Evolutionary conservation across 2,329 filamentous ascomycete genomes (phyloP).

Genomic region (Cucurbitaria berberidis): DNA sequence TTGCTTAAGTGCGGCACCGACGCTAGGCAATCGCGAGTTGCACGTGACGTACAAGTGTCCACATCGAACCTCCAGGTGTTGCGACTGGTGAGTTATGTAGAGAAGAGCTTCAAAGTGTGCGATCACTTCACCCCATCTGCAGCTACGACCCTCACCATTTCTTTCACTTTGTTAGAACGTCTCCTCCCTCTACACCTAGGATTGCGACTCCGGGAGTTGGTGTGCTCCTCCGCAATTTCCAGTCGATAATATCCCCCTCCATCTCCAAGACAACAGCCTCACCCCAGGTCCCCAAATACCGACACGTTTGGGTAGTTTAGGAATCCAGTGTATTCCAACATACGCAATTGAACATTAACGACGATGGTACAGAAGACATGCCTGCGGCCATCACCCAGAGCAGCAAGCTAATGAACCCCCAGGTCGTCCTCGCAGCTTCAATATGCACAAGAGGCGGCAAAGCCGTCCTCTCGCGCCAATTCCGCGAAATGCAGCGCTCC

Average conservation of each 20-base stretch:
- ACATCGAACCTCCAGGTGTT: slow-evolving; percentile 33
- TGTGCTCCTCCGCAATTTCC: slow-evolving; percentile 17
- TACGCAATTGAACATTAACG: slow-evolving; percentile 11
- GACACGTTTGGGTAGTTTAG: not conserved
- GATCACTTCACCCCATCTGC: not conserved
- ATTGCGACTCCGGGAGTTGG: slow-evolving; percentile 1
- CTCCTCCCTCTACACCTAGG: not conserved
- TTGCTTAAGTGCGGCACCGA: slow-evolving; percentile 14
- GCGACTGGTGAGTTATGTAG: slow-evolving; percentile 22
- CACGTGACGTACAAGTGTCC: slow-evolving; percentile 32
- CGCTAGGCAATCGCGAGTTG: slow-evolving; percentile 19
- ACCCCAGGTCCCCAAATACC: slow-evolving; percentile 2
- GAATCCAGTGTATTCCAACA: not conserved
- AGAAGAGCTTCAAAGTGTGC: slow-evolving; percentile 7
- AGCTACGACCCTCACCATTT: not conserved
- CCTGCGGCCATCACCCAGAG: not conserved
- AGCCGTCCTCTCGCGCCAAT: slow-evolving; percentile 96
- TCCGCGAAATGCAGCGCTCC: slow-evolving; percentile 95
- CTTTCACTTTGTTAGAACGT: slow-evolving; percentile 1
- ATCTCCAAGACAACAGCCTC: slow-evolving; percentile 15
- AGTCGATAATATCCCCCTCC: slow-evolving; percentile 25
- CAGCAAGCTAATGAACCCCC: slow-evolving; percentile 27
- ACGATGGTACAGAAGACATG: slow-evolving; percentile 38
- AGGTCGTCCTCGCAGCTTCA: slow-evolving; percentile 98
- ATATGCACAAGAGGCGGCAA: slow-evolving; percentile 99